Conservation (phyloP, 1,284 basidiomycete genomes). For the Cutaneotrichosporon daszewskae region DNA sequence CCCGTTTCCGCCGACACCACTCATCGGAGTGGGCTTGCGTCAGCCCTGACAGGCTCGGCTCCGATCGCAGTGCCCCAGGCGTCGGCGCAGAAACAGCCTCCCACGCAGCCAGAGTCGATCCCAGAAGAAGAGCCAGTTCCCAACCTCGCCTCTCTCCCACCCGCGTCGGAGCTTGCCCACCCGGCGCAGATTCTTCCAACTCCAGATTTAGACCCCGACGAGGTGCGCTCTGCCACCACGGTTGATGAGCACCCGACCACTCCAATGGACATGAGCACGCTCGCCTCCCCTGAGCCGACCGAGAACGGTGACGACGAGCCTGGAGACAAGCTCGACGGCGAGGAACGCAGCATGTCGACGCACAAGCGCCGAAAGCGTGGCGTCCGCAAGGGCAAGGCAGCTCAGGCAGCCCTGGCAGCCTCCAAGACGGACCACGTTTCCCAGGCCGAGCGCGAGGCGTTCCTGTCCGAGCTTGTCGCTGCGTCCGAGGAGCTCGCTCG, state of each 20-base stretch:
- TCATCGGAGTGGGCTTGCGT: conserved; percentile 26
- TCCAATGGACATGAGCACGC: conserved; percentile 27
- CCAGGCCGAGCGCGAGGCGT: conserved; percentile 38
- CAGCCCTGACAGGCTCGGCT: conserved; percentile 17
- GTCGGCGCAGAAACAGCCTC: neutral
- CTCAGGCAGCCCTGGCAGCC: conserved; percentile 40
- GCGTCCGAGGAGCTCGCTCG: conserved; percentile 76
- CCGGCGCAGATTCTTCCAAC: conserved; percentile 6
- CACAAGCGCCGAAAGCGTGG: conserved; percentile 47
- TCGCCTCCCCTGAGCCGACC: conserved; percentile 28
- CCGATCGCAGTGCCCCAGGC: neutral
- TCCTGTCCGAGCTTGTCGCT: conserved; percentile 63
- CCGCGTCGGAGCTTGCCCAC: conserved; percentile 10
- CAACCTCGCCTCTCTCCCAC: conserved; percentile 9
- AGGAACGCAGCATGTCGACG: conserved; percentile 33
- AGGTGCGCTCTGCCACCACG: conserved; percentile 26
- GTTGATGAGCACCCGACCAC: conserved; percentile 37
- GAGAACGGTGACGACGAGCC: conserved; percentile 9
- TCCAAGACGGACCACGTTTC: conserved; percentile 19
- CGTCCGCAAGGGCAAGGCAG: conserved; percentile 47
- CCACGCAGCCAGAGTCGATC: neutral
- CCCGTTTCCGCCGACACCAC: conserved; percentile 23
- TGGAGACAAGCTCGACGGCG: conserved; percentile 12
- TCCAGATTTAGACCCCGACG: conserved; percentile 16
- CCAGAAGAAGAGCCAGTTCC: neutral